Percentiles rank a stretch among this genome's conserved stretches.
phyloP scores from a whole-genome alignment of 495 filamentous ascomycete species.

The Daldinia loculata region DNA sequence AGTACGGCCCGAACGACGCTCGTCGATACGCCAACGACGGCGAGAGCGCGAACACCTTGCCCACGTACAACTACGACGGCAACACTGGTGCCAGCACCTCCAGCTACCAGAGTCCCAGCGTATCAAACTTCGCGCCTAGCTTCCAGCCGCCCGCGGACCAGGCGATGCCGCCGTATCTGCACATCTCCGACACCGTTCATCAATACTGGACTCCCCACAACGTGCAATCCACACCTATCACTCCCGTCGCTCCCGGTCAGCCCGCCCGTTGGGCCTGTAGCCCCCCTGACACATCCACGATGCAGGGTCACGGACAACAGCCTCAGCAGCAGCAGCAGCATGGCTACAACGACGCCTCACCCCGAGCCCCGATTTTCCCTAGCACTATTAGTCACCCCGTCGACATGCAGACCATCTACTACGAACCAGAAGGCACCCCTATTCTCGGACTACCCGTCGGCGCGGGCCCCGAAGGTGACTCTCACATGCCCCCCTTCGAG shows the following conservation, averaged over 20 bases:
- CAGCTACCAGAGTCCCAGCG: not conserved
- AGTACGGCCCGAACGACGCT: not conserved
- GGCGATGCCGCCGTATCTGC: not conserved
- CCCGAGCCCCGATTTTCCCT: not conserved
- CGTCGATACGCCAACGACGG: not conserved
- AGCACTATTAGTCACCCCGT: conserved; percentile 10
- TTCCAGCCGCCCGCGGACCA: not conserved
- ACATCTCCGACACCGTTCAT: not conserved
- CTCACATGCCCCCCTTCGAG: conserved; percentile 40
- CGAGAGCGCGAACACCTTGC: not conserved
- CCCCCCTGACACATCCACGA: conserved; percentile 4
- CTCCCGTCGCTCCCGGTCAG: not conserved
- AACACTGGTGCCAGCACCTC: not conserved
- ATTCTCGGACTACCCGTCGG: conserved; percentile 52
- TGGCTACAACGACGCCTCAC: not conserved
- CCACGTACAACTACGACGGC: not conserved
- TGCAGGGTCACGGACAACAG: not conserved
- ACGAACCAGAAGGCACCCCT: conserved; percentile 10
- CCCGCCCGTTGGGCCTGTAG: conserved; percentile 24
- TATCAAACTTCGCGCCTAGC: not conserved
- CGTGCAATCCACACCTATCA: not conserved
- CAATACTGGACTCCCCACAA: not conserved
- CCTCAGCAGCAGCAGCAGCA: not conserved
- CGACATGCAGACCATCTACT: conserved; percentile 34
- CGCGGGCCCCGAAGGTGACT: conserved; percentile 51